Conservation (phyloP, 768 basidiomycete species). For the Termitomyces sp. region DNA sequence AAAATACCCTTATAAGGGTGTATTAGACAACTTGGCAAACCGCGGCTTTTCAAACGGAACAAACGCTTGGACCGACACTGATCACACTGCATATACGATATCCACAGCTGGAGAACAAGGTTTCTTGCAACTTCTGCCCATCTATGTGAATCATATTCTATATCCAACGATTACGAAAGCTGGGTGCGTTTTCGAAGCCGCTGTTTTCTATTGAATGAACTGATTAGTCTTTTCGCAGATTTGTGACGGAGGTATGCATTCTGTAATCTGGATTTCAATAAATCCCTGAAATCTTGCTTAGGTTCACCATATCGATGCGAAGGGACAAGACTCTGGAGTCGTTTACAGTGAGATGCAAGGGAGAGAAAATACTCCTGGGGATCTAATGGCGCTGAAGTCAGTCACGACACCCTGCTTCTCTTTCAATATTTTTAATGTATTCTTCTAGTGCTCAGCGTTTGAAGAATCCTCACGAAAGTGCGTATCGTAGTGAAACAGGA, state of each 20-base stretch:
- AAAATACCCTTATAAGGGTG: conserved; percentile 93
- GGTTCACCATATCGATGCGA: conserved; percentile 93
- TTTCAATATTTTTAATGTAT: background rate
- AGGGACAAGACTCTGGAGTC: conserved; percentile 91
- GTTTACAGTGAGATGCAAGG: conserved; percentile 98
- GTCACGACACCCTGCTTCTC: conserved; percentile 21
- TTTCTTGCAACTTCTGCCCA: conserved; percentile 77
- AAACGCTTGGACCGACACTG: conserved; percentile 97
- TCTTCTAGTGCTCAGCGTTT: conserved; percentile 48
- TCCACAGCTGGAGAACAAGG: conserved; percentile 95
- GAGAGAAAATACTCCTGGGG: conserved; percentile 87
- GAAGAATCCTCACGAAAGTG: conserved; percentile 79
- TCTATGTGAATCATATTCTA: conserved; percentile 95
- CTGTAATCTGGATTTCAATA: background rate
- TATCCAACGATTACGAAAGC: conserved; percentile 92
- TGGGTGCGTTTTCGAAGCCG: conserved; percentile 48
- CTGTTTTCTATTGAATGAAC: background rate
- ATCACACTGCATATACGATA: conserved; percentile 94
- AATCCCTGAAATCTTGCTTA: conserved; percentile 23
- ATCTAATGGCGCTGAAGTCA: conserved; percentile 85
- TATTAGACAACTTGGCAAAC: conserved; percentile 93
- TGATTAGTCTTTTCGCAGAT: conserved; percentile 26
- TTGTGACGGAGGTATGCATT: conserved; percentile 53
- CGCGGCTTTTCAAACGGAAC: conserved; percentile 88
- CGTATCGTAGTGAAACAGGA: conserved; percentile 94